A percentile compares a stretch with the other conserved stretches of the same genome.
These are phyloP conservation scores for Botrytis byssoidea DNA, from an alignment of 2,329 filamentous ascomycete species.

Conservation along the genomic window DNA sequence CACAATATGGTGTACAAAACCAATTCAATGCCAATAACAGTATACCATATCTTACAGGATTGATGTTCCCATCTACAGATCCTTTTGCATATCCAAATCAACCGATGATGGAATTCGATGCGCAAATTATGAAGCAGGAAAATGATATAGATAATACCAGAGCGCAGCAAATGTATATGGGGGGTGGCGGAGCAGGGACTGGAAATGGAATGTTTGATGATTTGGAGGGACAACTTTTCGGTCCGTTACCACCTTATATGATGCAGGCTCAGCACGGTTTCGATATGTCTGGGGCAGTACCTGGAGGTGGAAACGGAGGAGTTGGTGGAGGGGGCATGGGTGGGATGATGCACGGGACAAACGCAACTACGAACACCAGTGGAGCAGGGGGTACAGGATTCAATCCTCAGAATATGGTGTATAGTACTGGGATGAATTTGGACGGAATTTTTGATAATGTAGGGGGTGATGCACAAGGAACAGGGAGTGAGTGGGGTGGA, in stretches of 20 bases:
- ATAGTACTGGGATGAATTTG: constrained; percentile 1
- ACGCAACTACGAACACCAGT: background rate
- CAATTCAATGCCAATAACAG: constrained; percentile 39
- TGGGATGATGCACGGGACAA: background rate
- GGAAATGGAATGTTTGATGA: constrained; percentile 48
- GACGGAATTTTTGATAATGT: constrained; percentile 14
- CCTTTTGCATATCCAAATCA: constrained; percentile 77
- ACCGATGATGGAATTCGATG: constrained; percentile 61
- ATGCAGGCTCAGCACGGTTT: constrained; percentile 34
- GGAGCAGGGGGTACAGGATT: background rate
- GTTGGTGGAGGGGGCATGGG: background rate
- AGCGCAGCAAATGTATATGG: constrained; percentile 32
- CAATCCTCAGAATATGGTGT: constrained; percentile 1
- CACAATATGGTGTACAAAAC: constrained; percentile 33
- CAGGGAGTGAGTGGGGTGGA: background rate
- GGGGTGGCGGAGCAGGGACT: constrained; percentile 26
- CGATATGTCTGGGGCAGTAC: constrained; percentile 21
- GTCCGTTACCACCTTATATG: constrained; percentile 68
- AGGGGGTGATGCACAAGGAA: background rate
- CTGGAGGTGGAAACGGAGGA: background rate
- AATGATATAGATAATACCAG: constrained; percentile 16
- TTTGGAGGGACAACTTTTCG: constrained; percentile 71
- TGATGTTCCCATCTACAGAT: constrained; percentile 79
- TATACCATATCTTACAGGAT: constrained; percentile 67
- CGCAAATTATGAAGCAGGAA: constrained; percentile 38